Base-by-base conservation (phyloP, 495 filamentous ascomycete species). In the Aspergillus bertholletiae region DNA sequence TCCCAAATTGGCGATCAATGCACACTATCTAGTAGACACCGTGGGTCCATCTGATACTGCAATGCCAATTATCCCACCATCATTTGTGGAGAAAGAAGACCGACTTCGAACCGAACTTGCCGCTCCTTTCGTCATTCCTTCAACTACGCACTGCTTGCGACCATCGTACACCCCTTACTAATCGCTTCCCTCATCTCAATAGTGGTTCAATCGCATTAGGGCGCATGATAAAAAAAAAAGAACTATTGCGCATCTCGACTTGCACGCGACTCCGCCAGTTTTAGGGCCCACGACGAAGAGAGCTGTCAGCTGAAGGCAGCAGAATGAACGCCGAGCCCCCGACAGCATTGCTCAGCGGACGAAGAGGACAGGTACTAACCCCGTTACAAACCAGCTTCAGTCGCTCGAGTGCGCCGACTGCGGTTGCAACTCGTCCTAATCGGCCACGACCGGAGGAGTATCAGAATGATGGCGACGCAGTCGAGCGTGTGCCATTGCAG, bases 311-410 rank as follows among this genome's bases (percentile, higher is more conserved):
- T 17, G 35, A 35, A 20, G 37, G 21, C 37, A 34, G 26, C 24
- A 57, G 35, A 26, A 60, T 62, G 51, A 57, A 64, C 35, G 49
- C 49, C 20, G 58, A 58, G 23, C 34, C 51, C 9, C 24, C 61
- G 45, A 57, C 48, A 35, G 59, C 68, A 13, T 72, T 70, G 21
- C 62, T 75, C 51, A 65, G 66, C 53, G 71, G 74, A 52, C 73
- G 71, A 30, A 64, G 73, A 66, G 73, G 73, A 8, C 73, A 69
- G 41, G 64, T 46, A 22, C 55, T 76, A 5, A 57, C 71, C 6
- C 73, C 73, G 6, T 52, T 76, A 27, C 66, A 73, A 52, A 76
- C 73, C 46, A 74, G 72, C 49, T 74, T 76, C 55, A 74, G 66
- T 47, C 67, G 68, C n/a, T 22, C 71, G 70, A 26, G 60, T 58